A percentile compares a stretch with the other conserved stretches of the same genome.
phyloP scores from a whole-genome alignment of 2,329 filamentous ascomycete genomes.

The Ceratocystis eucalypticola region DNA sequence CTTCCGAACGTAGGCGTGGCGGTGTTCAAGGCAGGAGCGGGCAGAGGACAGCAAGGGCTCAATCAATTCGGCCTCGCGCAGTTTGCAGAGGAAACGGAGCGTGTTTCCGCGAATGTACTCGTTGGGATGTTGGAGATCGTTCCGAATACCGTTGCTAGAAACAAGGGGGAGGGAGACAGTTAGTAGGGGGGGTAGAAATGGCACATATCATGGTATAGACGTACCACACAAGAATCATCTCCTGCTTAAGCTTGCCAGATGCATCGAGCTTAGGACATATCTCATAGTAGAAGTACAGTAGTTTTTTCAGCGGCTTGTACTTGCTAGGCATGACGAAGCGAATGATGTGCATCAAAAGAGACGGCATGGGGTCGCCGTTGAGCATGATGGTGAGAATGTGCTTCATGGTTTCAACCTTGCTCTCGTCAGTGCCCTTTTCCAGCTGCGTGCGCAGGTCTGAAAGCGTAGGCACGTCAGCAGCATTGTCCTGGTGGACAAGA shows the following conservation, averaged over 20 bases:
- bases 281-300: conserved; percentile 98
- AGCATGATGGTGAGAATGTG: conserved; percentile 93
- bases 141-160: conserved; percentile 84
- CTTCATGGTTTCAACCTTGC: conserved; percentile 92
- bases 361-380: conserved; percentile 90
- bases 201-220: conserved; percentile 18
- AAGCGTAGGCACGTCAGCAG: conserved; percentile 76
- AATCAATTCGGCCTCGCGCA: conserved; percentile 88
- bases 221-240: conserved; percentile 98
- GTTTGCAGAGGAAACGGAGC: conserved; percentile 92
- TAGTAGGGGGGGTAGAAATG: conserved; percentile 22
- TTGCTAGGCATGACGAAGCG: conserved; percentile 99
- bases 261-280: conserved; percentile 93
- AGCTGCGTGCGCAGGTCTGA: conserved; percentile 86
- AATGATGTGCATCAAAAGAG: conserved; percentile 98
- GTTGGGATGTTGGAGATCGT: conserved; percentile 93
- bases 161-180: neutral
- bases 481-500: conserved; percentile 94
- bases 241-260: conserved; percentile 91
- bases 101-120: conserved; percentile 98
- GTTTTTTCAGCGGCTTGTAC: conserved; percentile 91
- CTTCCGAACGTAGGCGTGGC: conserved; percentile 95
- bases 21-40: conserved; percentile 82
- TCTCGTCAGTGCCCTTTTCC: conserved; percentile 86
- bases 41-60: conserved; percentile 90